Conservation (phyloP, 371 early-diverging fungal genomes). For the Syncephalis fuscata region DNA sequence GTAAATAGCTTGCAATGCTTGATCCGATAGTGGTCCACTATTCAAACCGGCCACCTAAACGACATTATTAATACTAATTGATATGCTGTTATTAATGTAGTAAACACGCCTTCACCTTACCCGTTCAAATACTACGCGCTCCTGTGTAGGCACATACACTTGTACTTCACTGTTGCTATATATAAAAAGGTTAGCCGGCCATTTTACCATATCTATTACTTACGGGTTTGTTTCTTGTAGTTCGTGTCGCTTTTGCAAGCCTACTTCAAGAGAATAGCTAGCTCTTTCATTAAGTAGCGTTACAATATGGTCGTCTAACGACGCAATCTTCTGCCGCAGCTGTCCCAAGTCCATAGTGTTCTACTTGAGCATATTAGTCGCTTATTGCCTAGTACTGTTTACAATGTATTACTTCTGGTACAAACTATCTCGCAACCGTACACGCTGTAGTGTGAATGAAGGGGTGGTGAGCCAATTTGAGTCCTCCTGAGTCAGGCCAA, state of each 20-base stretch:
- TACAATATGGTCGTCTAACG: constrained; percentile 61
- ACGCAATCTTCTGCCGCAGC: constrained; percentile 49
- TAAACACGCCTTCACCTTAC: constrained; percentile 6
- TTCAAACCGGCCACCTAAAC: constrained; percentile 40
- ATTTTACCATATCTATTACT: neutral
- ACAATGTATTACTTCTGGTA: no score
- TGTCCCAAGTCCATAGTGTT: neutral
- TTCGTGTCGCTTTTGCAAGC: constrained; percentile 37
- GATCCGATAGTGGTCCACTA: constrained; percentile 59
- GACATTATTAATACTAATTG: neutral
- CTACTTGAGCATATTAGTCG: no score
- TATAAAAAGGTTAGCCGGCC: neutral
- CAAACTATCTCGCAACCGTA: no score
- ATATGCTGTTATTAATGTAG: neutral
- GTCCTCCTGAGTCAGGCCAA: no score
- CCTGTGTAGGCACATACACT: constrained; percentile 28
- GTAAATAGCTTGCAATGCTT: constrained; percentile 66
- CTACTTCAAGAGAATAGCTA: constrained; percentile 66
- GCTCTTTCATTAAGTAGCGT: constrained; percentile 72
- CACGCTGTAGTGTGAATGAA: no score
- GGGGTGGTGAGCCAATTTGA: no score
- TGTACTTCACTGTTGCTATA: constrained; percentile 2
- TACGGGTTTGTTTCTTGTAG: neutral
- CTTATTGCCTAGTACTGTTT: no score
- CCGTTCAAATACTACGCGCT: constrained; percentile 23